A percentile compares a stretch with the other conserved stretches of the same genome.
phyloP scores from a whole-genome alignment of 768 basidiomycete species.

The Tubosaeta sp. region DNA sequence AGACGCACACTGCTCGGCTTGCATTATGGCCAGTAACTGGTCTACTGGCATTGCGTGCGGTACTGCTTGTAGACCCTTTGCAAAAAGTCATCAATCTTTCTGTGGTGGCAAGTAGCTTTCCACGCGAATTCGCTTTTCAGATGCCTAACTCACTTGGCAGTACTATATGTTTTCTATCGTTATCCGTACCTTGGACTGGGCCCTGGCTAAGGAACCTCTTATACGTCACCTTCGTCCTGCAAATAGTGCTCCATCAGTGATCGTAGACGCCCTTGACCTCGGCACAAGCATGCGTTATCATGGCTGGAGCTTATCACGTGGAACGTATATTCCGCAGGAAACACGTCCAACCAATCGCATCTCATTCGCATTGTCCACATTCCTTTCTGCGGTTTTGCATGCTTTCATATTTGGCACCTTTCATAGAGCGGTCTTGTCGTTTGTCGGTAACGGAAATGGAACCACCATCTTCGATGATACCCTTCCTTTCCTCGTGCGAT shows the following conservation, averaged over 20 bases:
- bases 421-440: slow-evolving; percentile 44
- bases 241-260: background rate
- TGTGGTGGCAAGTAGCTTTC: slow-evolving; percentile 7
- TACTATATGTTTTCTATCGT: slow-evolving; percentile 9
- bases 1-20: slow-evolving; percentile 41
- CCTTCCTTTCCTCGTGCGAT: slow-evolving; percentile 24
- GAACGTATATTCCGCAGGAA: slow-evolving; percentile 29
- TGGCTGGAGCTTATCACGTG: slow-evolving; percentile 59
- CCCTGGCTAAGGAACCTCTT: slow-evolving; percentile 10
- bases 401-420: slow-evolving; percentile 42
- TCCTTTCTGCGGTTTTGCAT: slow-evolving; percentile 32
- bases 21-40: slow-evolving; percentile 45
- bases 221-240: slow-evolving; percentile 11
- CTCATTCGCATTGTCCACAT: slow-evolving; percentile 36
- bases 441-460: slow-evolving; percentile 31
- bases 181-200: slow-evolving; percentile 17
- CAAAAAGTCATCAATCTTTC: slow-evolving; percentile 3
- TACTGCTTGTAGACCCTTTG: slow-evolving; percentile 13
- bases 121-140: background rate
- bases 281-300: slow-evolving; percentile 48
- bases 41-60: slow-evolving; percentile 39
- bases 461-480: slow-evolving; percentile 31
- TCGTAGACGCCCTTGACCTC: slow-evolving; percentile 47
- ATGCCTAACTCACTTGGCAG: background rate
- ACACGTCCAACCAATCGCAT: slow-evolving; percentile 37